A percentile compares a stretch with the other conserved stretches of the same genome.
phyloP scores from a whole-genome alignment of 352 stramenopile species.

The Elongisporangium undulatum region DNA sequence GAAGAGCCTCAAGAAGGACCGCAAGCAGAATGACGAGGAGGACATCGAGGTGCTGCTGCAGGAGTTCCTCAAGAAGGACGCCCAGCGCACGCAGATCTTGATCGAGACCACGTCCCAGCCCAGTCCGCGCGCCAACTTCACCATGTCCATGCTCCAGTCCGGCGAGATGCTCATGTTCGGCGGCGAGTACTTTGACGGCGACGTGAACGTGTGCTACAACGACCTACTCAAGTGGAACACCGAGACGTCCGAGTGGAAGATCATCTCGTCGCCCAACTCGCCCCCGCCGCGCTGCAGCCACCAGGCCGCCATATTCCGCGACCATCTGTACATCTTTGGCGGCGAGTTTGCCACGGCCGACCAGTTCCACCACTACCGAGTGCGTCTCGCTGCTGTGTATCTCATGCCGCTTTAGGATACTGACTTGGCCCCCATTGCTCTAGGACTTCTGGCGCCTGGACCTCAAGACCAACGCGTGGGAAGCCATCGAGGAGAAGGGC shows the following conservation, averaged over 20 bases:
- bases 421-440: neutral
- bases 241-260: slow-evolving; percentile 85
- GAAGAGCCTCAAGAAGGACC: slow-evolving; percentile 76
- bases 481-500: slow-evolving; percentile 87
- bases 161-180: slow-evolving; percentile 93
- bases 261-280: slow-evolving; percentile 87
- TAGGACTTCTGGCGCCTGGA: slow-evolving; percentile 90
- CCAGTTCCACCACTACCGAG: slow-evolving; percentile 97
- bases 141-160: slow-evolving; percentile 58
- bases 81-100: slow-evolving; percentile 55
- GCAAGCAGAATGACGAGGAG: slow-evolving; percentile 71
- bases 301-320: slow-evolving; percentile 91
- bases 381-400: slow-evolving; percentile 15
- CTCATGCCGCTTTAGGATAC: too few species aligned
- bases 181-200: slow-evolving; percentile 97
- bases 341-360: slow-evolving; percentile 96
- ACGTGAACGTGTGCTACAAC: slow-evolving; percentile 95
- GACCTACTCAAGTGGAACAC: slow-evolving; percentile 94
- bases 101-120: slow-evolving; percentile 52
- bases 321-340: slow-evolving; percentile 96
- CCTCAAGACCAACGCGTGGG: slow-evolving; percentile 93
- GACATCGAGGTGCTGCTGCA: slow-evolving; percentile 79
- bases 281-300: slow-evolving; percentile 93
- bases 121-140: slow-evolving; percentile 74
- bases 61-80: slow-evolving; percentile 80